Evolutionary conservation across 176 grass and related monocot genomes (phyloP).

Genomic region (Triticum timopheevii): DNA sequence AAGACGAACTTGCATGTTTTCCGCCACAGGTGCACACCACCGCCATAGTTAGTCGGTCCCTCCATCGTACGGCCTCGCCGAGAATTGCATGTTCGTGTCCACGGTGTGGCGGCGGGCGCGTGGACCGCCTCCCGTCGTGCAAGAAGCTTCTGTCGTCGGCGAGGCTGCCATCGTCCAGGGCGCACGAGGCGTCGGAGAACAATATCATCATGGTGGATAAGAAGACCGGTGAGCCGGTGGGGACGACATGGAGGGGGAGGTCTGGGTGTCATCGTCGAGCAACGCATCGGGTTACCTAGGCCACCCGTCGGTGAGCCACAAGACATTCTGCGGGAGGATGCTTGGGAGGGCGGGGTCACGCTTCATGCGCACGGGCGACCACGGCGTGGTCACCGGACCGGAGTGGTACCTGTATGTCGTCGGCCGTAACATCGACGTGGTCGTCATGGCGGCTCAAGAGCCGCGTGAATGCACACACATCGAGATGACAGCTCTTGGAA

Average conservation of each 20-base stretch:
- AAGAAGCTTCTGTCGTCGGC: slow-evolving; percentile 54
- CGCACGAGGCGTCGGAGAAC: slow-evolving; percentile 23
- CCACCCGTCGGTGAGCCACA: slow-evolving; percentile 45
- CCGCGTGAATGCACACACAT: slow-evolving; percentile 42
- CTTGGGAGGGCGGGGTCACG: slow-evolving; percentile 6
- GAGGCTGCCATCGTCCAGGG: not conserved
- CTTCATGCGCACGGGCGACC: slow-evolving; percentile 63
- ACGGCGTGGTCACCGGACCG: slow-evolving; percentile 26
- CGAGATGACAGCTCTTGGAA: slow-evolving; percentile 18
- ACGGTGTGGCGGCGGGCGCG: slow-evolving; percentile 38
- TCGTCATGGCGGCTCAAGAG: not conserved
- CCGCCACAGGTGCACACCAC: too few relatives aligned
- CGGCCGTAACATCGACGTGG: slow-evolving; percentile 30
- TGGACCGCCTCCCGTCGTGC: slow-evolving; percentile 18
- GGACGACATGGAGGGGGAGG: slow-evolving; percentile 59
- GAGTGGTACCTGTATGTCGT: slow-evolving; percentile 53
- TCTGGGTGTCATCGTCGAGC: slow-evolving; percentile 67
- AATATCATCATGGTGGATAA: slow-evolving; percentile 51
- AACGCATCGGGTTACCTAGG: slow-evolving; percentile 66
- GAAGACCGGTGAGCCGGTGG: slow-evolving; percentile 40
- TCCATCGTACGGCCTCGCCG: slow-evolving; percentile 57
- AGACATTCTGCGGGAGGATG: slow-evolving; percentile 43
- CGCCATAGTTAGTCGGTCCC: slow-evolving; percentile 20
- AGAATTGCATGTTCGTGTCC: slow-evolving; percentile 74
- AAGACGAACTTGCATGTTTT: too few relatives aligned